Evolutionary conservation across 2,329 filamentous ascomycete species (phyloP).

Genomic region (Penicillium hesseltinei): DNA sequence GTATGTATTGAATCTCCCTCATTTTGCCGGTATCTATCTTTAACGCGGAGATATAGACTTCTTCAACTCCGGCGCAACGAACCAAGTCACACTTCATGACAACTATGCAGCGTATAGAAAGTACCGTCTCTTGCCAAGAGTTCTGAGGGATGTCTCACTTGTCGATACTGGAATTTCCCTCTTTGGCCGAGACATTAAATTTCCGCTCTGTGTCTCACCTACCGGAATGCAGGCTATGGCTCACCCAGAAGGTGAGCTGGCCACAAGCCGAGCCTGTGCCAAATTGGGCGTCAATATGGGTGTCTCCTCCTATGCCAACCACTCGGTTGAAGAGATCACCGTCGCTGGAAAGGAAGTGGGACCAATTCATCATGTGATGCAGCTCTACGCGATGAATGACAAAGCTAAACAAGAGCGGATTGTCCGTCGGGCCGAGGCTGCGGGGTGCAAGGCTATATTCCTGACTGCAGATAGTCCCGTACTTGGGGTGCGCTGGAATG

Average conservation of each 20-base stretch:
- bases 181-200: slow-evolving; percentile 42
- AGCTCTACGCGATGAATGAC: slow-evolving; percentile 28
- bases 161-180: slow-evolving; percentile 45
- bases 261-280: slow-evolving; percentile 49
- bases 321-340: slow-evolving; percentile 48
- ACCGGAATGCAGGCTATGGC: slow-evolving; percentile 54
- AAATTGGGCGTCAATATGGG: slow-evolving; percentile 47
- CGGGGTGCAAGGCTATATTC: slow-evolving; percentile 51
- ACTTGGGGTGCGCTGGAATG: slow-evolving; percentile 53
- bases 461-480: slow-evolving; percentile 56
- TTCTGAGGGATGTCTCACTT: slow-evolving; percentile 45
- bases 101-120: slow-evolving; percentile 53
- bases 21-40: not conserved
- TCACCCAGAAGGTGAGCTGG: slow-evolving; percentile 53
- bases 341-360: slow-evolving; percentile 25
- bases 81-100: slow-evolving; percentile 43
- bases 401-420: slow-evolving; percentile 27
- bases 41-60: slow-evolving; percentile 44
- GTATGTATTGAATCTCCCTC: slow-evolving; percentile 1
- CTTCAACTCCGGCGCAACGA: slow-evolving; percentile 55
- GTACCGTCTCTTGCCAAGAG: slow-evolving; percentile 49
- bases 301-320: slow-evolving; percentile 49
- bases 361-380: slow-evolving; percentile 25
- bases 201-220: slow-evolving; percentile 56
- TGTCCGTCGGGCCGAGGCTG: slow-evolving; percentile 30